Evolutionary conservation across 257 asterid genomes (phyloP).

Genomic region (Striga asiatica): DNA sequence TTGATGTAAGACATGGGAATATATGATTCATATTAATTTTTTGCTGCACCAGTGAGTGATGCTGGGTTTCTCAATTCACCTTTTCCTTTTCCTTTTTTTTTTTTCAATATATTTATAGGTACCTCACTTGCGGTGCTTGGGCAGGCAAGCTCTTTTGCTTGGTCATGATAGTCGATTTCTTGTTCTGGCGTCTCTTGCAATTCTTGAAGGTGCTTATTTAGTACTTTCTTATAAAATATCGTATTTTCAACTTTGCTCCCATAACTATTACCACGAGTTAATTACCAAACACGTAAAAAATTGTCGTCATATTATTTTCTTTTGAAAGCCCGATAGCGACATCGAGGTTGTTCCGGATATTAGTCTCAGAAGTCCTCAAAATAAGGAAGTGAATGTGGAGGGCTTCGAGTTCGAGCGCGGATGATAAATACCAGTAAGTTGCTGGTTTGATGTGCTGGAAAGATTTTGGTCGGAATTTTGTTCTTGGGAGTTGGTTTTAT

Average conservation of each 20-base stretch:
- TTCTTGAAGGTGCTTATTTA: constrained; percentile 82
- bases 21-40: not conserved
- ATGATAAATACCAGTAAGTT: constrained; percentile 3
- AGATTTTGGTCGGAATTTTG: not conserved
- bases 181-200: constrained; percentile 63
- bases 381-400: constrained; percentile 26
- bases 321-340: constrained; percentile 76
- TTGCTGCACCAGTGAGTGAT: not conserved
- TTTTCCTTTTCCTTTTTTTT: no score
- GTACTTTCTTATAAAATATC: no score
- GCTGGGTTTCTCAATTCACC: not conserved
- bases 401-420: constrained; percentile 17
- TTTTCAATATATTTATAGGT: no score
- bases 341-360: constrained; percentile 66
- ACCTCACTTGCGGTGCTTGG: constrained; percentile 84
- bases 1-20: not conserved
- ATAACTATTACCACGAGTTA: no score
- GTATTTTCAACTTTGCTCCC: no score
- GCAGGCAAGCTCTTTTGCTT: constrained; percentile 89
- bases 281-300: no score
- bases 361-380: constrained; percentile 20
- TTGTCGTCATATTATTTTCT: no score
- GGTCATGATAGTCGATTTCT: constrained; percentile 71
- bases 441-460: not conserved
- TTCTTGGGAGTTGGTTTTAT: not conserved